Evolutionary conservation across 2,329 filamentous ascomycete genomes (phyloP), one percentile per base, ranked within the genome.

Genomic region (Aspergillus caelatus): DNA sequence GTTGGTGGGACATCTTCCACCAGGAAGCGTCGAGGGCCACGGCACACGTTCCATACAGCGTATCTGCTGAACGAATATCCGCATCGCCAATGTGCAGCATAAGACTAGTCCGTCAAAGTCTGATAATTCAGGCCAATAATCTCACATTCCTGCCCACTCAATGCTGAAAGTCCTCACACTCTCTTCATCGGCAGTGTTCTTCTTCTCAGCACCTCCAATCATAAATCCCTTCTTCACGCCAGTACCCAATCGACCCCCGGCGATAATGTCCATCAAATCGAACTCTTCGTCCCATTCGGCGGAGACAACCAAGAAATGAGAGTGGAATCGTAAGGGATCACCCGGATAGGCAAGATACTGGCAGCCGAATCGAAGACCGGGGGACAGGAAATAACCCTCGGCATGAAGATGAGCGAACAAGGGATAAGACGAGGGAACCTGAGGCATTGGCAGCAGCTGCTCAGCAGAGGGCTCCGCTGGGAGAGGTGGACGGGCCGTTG

Each of bases 211-310:
- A 0, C 92, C 93, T 8, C 94, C 94, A 62, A 99, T 85, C 60
- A 99, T 81, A 72, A 93, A 97, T 0, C 92, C 92, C 79, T 99
- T 99, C 84, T 99, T 99, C 23, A 98, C 95, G 57, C 92, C 92
- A 2, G 95, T 98, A 0, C 94, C 95, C 66, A 99, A 78, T 69
- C 95, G 85, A 6, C 95, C 95, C 9, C 93, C 93, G 23, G 89
- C 91, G 19, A 98, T 90, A 16, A 99, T 82, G 68, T 97, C 91
- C 69, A 97, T 85, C 72, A 98, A 82, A 43, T 91, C 86, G 62
- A 99, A 90, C 70, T 93, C 88, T 71, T 97, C 88, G 65, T 97
- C 89, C 93, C 93, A 98, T n/a, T 84, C 88, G 70, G 91, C 88
- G 36, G 91, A 88, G n/a, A 90, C 91, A 9, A 90, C 92, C 71